phyloP scores from a whole-genome alignment of 2,329 filamentous ascomycete genomes.

The Massarina eburnea region DNA sequence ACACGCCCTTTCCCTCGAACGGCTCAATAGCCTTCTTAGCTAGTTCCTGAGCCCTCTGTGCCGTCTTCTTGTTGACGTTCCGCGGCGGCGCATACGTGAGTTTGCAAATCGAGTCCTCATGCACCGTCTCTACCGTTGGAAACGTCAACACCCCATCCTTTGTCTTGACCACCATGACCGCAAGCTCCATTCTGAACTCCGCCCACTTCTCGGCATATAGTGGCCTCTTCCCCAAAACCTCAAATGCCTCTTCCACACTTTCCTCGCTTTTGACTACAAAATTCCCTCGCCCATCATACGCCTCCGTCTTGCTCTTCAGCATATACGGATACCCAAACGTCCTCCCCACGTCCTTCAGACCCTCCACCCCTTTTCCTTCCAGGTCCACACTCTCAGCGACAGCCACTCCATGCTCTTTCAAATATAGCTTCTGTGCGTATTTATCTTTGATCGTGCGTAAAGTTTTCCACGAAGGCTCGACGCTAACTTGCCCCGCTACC shows the following conservation, averaged over 20 bases:
- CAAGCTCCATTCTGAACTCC: constrained; percentile 81
- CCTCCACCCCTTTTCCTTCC: constrained; percentile 59
- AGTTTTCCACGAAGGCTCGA: constrained; percentile 81
- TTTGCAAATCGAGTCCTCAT: constrained; percentile 94
- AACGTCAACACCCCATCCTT: constrained; percentile 75
- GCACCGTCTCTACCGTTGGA: constrained; percentile 89
- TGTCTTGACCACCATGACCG: constrained; percentile 93
- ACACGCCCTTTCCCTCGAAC: constrained; percentile 87
- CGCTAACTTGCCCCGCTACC: constrained; percentile 66
- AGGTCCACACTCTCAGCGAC: constrained; percentile 72
- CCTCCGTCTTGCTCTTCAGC: constrained; percentile 87
- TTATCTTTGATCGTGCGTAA: constrained; percentile 92
- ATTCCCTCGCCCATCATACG: constrained; percentile 87
- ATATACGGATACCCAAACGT: constrained; percentile 82
- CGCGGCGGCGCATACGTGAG: constrained; percentile 85
- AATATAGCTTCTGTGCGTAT: constrained; percentile 82
- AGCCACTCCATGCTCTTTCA: constrained; percentile 67
- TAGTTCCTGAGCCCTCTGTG: constrained; percentile 69
- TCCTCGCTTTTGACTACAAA: constrained; percentile 62
- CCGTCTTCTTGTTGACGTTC: constrained; percentile 62
- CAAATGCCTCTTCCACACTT: constrained; percentile 66
- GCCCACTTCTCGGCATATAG: constrained; percentile 92
- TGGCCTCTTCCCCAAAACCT: constrained; percentile 65
- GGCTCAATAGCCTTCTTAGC: constrained; percentile 77
- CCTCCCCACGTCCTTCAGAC: constrained; percentile 64